Conservation (phyloP, 164 flowering plant species). For the Umbellularia californica region DNA sequence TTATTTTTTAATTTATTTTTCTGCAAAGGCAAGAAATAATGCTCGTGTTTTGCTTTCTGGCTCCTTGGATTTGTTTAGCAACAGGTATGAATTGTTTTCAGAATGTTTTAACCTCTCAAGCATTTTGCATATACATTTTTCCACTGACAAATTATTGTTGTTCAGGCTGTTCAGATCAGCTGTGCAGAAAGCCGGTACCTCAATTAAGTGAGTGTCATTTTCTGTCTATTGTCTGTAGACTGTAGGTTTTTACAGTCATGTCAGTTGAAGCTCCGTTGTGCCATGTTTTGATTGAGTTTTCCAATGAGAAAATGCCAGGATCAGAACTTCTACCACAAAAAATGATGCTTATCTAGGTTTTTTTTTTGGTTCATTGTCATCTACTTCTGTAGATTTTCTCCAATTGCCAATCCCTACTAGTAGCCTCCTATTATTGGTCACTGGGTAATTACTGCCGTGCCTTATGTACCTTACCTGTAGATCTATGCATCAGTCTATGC, state of each 20-base stretch:
- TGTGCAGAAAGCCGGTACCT: slow-evolving; percentile 79
- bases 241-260: background rate
- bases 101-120: background rate
- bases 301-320: no score
- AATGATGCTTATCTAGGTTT: no score
- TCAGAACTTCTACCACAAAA: no score
- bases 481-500: no score
- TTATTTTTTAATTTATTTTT: background rate
- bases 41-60: slow-evolving; percentile 88
- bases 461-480: no score
- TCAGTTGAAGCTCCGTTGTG: background rate
- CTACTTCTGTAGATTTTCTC: no score
- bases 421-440: no score
- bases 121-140: background rate
- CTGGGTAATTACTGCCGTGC: no score
- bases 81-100: slow-evolving; percentile 46
- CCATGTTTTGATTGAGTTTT: no score
- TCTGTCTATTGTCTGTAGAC: background rate
- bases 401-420: no score
- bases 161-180: slow-evolving; percentile 67
- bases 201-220: slow-evolving; percentile 47
- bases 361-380: no score
- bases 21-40: slow-evolving; percentile 87
- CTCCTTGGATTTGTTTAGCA: slow-evolving; percentile 74
- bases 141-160: slow-evolving; percentile 8